Evolutionary conservation across 164 flowering plant species (phyloP).

Genomic region (Magnolia officinalis): DNA sequence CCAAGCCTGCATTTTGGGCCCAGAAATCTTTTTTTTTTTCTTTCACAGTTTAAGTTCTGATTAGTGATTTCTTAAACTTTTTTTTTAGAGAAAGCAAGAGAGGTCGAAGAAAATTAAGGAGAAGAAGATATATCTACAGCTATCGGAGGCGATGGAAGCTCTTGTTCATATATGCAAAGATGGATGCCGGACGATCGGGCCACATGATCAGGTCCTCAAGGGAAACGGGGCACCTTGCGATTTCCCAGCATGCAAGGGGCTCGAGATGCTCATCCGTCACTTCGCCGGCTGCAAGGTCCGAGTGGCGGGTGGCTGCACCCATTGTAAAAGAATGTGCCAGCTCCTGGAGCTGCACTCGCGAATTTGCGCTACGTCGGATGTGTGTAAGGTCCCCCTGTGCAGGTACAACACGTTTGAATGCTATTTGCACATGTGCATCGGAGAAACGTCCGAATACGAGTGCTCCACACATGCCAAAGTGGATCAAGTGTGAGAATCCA

Average conservation of each 20-base stretch:
- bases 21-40: too few relatives aligned
- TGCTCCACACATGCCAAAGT: too few relatives aligned
- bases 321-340: conserved; percentile 99
- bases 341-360: conserved; percentile 73
- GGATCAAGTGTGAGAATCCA: too few relatives aligned
- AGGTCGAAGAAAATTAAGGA: conserved; percentile 48
- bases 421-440: too few relatives aligned
- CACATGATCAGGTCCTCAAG: conserved; percentile 58
- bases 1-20: too few relatives aligned
- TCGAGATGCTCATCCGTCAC: conserved; percentile 77
- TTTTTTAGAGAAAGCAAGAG: conserved; percentile 48
- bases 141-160: conserved; percentile 93
- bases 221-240: conserved; percentile 51
- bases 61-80: not conserved
- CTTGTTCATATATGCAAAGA: conserved; percentile 85
- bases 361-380: conserved; percentile 47
- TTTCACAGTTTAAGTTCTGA: not conserved
- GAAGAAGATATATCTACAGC: conserved; percentile 52
- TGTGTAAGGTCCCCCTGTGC: conserved; percentile 77
- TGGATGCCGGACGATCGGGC: conserved; percentile 89
- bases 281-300: conserved; percentile 80
- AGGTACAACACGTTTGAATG: conserved; percentile 30
- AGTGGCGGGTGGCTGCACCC: conserved; percentile 51
- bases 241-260: conserved; percentile 72
- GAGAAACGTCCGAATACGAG: too few relatives aligned